Evolutionary conservation across 495 filamentous ascomycete genomes (phyloP), one percentile per base, ranked within the genome.

Genomic region (Alectoria sarmentosa): DNA sequence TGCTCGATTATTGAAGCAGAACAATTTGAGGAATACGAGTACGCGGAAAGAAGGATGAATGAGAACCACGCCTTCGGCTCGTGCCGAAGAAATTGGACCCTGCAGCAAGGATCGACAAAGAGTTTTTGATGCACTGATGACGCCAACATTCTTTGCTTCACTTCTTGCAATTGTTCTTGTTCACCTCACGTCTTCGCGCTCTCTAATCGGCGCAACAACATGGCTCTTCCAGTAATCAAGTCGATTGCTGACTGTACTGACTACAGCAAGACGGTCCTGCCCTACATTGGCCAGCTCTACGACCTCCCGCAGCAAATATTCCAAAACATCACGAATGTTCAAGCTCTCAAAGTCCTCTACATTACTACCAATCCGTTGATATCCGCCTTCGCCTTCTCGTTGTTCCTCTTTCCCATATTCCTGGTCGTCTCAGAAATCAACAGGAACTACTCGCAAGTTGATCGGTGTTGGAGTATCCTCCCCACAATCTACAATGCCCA

Each of bases 391-490:
- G 87, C 85, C 2, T 79, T 95, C 66, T 84, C 89, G 4, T 70
- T 93, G 21, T 76, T 85, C 39, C 69, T 93, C 14, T 85, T 86
- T 32, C 82, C 80, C 3, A 63, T 92, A 9, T 88, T 93, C 66
- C 78, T 96, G 36, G 65, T 93, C 37, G 76, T 82, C 4, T 86
- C 89, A 36, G 94, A 98, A 74, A 75, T 92, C 75, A 97, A 90
- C 74, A 83, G 84, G 59, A 98, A 99, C 76, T 96, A 90, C 75
- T 96, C 90, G 11, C 93, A 98, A 74, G 87, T 99, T 14, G 95
- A 99, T 73, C 83, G 95, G 3, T 78, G 86, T 67, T 99, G 95
- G 95, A 90, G 89, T 72, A 77, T 99, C 58, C 74, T 98, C 49
- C 95, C 95, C 19, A 86, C 89, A 11, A 49, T 96, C 56, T 97